Base-by-base conservation (phyloP, 1,284 basidiomycete species). In the Tilletia indica region DNA sequence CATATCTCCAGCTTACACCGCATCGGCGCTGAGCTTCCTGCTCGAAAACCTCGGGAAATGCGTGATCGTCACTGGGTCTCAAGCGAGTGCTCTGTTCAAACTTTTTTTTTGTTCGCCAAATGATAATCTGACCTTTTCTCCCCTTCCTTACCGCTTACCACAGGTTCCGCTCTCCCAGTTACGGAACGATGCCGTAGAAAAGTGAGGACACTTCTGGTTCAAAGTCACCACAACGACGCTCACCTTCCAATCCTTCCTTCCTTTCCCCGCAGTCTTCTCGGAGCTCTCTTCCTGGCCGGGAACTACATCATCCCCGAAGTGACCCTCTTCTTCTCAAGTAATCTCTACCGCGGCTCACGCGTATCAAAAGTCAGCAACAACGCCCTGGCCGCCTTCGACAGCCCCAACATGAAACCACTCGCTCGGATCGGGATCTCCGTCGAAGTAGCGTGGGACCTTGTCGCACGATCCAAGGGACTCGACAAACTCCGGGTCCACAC, bases 31-130 rank as follows among this genome's bases (percentile, higher is more conserved):
- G 49, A 92, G 91, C 80, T 96, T 96, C 85, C 85, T 97, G 70
- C 87, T 97, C 4, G 93, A 96, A 84, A 93, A 96, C 78, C 87
- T 96, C 6, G 93, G 93, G 68, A 94, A 94, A 86, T 92, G 91
- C 1, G 85, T 86, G 89, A 93, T 96, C 73, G 83, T 96, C 36
- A 95, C 94, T 0, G 94, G 94, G 1, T 93, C 94, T 0, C 94
- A 45, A 3, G 42, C 14, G 3, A 45, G 42, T 45, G 6, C 9
- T 14, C 0, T 14, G 42, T 45, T 14, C 42, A 14, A 3, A 45
- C 14, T 45, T 14, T 9, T 45, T 12, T 9, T 31, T 31, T 31
- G 25, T 31, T 31, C 25, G 25, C 25, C 25, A 31, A 31, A 31
- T n/a, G n/a, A n/a, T n/a, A n/a, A n/a, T 45, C 42, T 45, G 42